phyloP scores from a whole-genome alignment of 108 stramenopile species.

The Nitzschia putrida region DNA sequence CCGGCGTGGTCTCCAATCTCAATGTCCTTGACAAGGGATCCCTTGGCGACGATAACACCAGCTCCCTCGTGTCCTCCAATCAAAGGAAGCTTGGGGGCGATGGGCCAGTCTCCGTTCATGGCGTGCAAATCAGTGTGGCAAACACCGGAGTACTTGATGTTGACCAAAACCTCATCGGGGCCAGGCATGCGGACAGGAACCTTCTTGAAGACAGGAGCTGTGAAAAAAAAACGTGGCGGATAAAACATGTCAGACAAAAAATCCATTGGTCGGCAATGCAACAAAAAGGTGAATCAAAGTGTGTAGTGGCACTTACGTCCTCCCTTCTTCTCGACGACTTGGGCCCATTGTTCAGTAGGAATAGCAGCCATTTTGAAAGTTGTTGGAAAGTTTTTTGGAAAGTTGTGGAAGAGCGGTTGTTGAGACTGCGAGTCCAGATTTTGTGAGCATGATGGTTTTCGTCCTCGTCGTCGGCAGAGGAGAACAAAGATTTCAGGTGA shows the following conservation, averaged over 20 bases:
- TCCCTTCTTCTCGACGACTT: slow-evolving; percentile 1
- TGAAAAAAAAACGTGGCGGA: background rate
- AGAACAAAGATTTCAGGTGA: no score
- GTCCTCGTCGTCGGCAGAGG: no score
- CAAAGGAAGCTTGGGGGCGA: slow-evolving; percentile 1
- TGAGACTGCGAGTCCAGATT: background rate
- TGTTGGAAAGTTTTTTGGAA: background rate
- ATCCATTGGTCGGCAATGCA: no score
- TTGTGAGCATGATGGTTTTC: background rate
- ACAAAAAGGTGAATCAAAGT: no score
- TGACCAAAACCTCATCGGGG: slow-evolving; percentile 2
- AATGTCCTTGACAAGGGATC: background rate
- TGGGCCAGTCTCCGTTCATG: slow-evolving; percentile 3
- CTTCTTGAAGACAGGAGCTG: slow-evolving; percentile 1
- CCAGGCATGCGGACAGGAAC: slow-evolving; percentile 3
- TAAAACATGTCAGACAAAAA: no score
- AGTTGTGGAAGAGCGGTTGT: background rate
- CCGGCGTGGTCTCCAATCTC: slow-evolving; percentile 2
- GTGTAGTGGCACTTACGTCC: background rate
- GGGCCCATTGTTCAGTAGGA: slow-evolving; percentile 1
- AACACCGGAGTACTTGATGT: slow-evolving; percentile 6
- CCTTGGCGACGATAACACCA: background rate
- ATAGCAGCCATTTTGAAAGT: background rate
- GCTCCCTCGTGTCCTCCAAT: background rate
- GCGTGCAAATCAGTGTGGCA: slow-evolving; percentile 5